phyloP scores from a whole-genome alignment of 2,329 filamentous ascomycete species.

The Xylaria polymorpha region DNA sequence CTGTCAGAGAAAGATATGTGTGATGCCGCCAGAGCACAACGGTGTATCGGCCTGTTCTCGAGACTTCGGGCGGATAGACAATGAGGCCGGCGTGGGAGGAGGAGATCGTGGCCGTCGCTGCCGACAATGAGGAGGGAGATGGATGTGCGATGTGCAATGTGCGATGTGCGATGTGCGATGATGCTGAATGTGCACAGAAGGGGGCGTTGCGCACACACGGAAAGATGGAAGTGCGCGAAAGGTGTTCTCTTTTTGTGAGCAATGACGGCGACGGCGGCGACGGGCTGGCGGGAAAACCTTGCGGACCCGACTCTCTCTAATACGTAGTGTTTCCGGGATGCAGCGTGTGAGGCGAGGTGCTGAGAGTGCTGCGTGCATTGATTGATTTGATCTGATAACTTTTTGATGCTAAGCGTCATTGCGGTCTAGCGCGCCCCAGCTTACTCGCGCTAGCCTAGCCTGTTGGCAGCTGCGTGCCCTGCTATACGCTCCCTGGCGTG shows the following conservation, averaged over 20 bases:
- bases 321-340: conserved; percentile 14
- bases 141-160: too few relatives aligned
- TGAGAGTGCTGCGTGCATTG: conserved; percentile 25
- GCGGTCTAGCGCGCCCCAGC: conserved; percentile 23
- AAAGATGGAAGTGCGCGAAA: not conserved
- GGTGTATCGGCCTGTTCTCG: not conserved
- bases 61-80: not conserved
- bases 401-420: conserved; percentile 32
- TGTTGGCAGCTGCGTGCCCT: not conserved
- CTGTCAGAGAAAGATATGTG: not conserved
- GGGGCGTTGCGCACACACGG: conserved; percentile 4
- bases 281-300: conserved; percentile 41
- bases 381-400: conserved; percentile 41
- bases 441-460: conserved; percentile 14
- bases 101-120: not conserved
- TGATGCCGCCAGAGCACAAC: not conserved
- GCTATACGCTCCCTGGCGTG: not conserved
- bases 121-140: too few relatives aligned
- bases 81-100: not conserved
- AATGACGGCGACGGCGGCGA: conserved; percentile 24
- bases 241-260: not conserved
- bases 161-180: not conserved
- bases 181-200: not conserved
- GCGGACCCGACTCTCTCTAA: conserved; percentile 29
- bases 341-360: conserved; percentile 21